A percentile compares a stretch with the other conserved stretches of the same genome.
Conservation (phyloP, 495 filamentous ascomycete genomes). For the Neurospora terricola region DNA sequence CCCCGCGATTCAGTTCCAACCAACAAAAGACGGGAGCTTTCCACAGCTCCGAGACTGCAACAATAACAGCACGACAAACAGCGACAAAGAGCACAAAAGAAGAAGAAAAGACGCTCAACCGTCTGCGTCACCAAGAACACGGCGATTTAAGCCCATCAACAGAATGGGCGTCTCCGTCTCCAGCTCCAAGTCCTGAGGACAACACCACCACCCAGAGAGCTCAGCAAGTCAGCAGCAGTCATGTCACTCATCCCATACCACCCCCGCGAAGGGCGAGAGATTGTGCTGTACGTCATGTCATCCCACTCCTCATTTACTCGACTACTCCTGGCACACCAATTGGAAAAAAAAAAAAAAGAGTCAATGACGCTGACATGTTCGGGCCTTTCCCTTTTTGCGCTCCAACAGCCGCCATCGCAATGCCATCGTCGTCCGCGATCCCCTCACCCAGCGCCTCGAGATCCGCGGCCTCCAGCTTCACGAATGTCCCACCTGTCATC, state of each 20-base stretch:
- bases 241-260: conserved; percentile 61
- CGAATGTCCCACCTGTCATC: conserved; percentile 83
- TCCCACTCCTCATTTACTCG: background rate
- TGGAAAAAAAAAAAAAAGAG: background rate
- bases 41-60: background rate
- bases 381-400: background rate
- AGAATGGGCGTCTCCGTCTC: conserved; percentile 8
- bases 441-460: conserved; percentile 71
- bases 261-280: conserved; percentile 49
- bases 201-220: background rate
- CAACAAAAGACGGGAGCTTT: background rate
- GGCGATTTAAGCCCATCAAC: background rate
- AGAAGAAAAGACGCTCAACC: background rate
- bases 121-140: background rate
- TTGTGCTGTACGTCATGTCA: conserved; percentile 48
- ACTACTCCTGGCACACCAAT: background rate
- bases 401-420: conserved; percentile 71
- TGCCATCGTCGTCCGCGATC: conserved; percentile 85
- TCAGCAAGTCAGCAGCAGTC: background rate
- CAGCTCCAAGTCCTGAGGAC: background rate
- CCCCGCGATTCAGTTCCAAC: background rate
- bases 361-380: background rate
- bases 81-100: background rate
- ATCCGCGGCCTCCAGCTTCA: conserved; percentile 55
- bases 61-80: background rate